Base-by-base conservation (phyloP, 2,329 filamentous ascomycete species). In the Paramyrothecium roridum region DNA sequence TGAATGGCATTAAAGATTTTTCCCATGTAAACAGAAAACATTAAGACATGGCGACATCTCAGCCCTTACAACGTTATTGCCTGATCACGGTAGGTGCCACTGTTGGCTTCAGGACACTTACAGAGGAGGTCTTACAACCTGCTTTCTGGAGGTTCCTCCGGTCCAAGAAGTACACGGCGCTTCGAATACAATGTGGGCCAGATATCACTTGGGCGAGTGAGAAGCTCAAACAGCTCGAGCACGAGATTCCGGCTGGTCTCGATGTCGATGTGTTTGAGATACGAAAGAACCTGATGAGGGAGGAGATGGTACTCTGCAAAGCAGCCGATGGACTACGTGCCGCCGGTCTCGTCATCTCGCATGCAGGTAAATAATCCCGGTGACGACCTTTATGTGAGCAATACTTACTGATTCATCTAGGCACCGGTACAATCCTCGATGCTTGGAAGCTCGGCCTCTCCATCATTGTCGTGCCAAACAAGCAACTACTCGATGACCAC, bases 11-110 rank as follows among this genome's bases (percentile, higher is more conserved):
- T n/a, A n/a, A n/a, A n/a, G n/a, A n/a, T n/a, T n/a, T 30, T 30
- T 30, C 26, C 26, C 26, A 30, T 30, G 26, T 30, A 10, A 30
- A 10, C 26, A 30, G 6, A 30, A 4, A 10, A 30, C 26, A 30
- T 10, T 30, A 52, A 21, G 11, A n/a, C n/a, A 61, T 66, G 54
- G 48, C 55, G 40, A 34, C 33, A 1, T 48, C 37, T 7, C 21
- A 22, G 34, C 13, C 16, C 8, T 51, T 63, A 19, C 56, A 67
- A 23, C 68, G 71, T 34, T 68, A 76, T 53, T 95, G 90, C 69
- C 90, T 99, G 61, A 88, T 97, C 54, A 98, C 95, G 0, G 89
- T 96, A 30, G 95, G 95, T 55, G 93, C 95, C 7, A 99, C 93
- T 0, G 92, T 93, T 17, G 84, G 88, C 20, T 99, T 99, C 73